phyloP scores from a whole-genome alignment of 2,329 filamentous ascomycete genomes.

The Ophiosphaerella herpotricha region DNA sequence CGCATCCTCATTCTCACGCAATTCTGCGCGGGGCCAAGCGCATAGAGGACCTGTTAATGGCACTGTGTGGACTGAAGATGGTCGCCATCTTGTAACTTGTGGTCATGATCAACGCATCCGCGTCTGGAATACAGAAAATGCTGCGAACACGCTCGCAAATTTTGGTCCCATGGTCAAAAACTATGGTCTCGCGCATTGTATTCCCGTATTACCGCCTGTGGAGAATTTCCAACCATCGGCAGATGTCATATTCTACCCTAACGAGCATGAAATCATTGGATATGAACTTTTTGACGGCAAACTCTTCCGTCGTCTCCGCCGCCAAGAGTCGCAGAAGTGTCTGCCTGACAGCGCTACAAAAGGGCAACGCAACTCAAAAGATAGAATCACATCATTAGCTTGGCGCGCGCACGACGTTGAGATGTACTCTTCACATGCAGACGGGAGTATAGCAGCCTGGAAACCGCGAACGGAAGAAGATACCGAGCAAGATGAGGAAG shows the following conservation, averaged over 20 bases:
- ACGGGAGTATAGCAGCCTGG: conserved; percentile 85
- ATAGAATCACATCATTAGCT: conserved; percentile 71
- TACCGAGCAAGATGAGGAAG: conserved; percentile 49
- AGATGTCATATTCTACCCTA: conserved; percentile 79
- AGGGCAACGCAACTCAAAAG: conserved; percentile 44
- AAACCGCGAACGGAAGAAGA: conserved; percentile 62
- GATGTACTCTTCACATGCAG: conserved; percentile 81
- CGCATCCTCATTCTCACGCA: conserved; percentile 48
- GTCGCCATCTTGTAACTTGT: conserved; percentile 74
- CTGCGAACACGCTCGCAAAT: conserved; percentile 84
- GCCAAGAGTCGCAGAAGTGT: conserved; percentile 53
- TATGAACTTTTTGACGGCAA: conserved; percentile 80
- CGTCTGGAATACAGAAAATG: conserved; percentile 81
- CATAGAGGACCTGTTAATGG: conserved; percentile 85
- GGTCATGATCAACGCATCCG: conserved; percentile 84
- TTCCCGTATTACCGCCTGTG: conserved; percentile 62
- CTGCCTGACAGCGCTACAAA: conserved; percentile 27
- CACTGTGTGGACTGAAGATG: conserved; percentile 81
- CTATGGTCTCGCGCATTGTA: conserved; percentile 47
- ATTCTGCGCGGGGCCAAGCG: conserved; percentile 55
- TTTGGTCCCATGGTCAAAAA: conserved; percentile 86
- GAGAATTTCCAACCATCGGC: conserved; percentile 60
- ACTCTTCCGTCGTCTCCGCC: conserved; percentile 71
- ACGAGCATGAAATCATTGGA: conserved; percentile 72
- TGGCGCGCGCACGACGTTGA: conserved; percentile 75